Conservation (phyloP, 2,329 filamentous ascomycete genomes). For the Fusarium irregulare region DNA sequence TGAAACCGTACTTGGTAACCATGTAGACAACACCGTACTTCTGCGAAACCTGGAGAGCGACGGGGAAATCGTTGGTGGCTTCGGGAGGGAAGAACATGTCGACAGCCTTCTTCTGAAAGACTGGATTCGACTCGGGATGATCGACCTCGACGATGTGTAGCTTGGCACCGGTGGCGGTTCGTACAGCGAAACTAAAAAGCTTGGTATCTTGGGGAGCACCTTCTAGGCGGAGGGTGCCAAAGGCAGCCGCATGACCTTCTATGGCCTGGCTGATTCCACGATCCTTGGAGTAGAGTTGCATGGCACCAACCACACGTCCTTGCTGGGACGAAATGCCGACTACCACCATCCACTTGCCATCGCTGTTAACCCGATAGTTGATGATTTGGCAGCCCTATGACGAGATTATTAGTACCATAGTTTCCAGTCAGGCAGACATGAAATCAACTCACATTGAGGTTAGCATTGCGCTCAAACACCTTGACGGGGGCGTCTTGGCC, state of each 20-base stretch:
- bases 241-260: conserved; percentile 95
- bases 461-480: conserved; percentile 93
- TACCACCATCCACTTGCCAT: conserved; percentile 98
- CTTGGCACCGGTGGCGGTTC: conserved; percentile 89
- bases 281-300: conserved; percentile 97
- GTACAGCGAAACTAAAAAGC: conserved; percentile 95
- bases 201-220: conserved; percentile 92
- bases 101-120: conserved; percentile 94
- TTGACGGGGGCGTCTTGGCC: conserved; percentile 84
- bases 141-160: conserved; percentile 98
- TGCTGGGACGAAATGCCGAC: conserved; percentile 95
- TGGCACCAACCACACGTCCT: conserved; percentile 91
- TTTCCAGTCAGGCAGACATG: neutral
- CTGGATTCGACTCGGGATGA: conserved; percentile 87
- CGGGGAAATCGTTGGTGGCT: conserved; percentile 96
- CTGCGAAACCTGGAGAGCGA: conserved; percentile 95
- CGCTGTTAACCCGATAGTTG: conserved; percentile 96
- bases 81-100: conserved; percentile 98
- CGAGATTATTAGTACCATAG: conserved; percentile 31
- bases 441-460: conserved; percentile 75
- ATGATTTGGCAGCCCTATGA: conserved; percentile 94
- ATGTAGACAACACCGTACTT: conserved; percentile 98
- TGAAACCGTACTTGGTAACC: conserved; percentile 98
- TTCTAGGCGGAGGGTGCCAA: conserved; percentile 88
- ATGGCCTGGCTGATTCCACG: conserved; percentile 98